Evolutionary conservation across 768 basidiomycete species (phyloP).

Genomic region (Atractiella rhizophila): DNA sequence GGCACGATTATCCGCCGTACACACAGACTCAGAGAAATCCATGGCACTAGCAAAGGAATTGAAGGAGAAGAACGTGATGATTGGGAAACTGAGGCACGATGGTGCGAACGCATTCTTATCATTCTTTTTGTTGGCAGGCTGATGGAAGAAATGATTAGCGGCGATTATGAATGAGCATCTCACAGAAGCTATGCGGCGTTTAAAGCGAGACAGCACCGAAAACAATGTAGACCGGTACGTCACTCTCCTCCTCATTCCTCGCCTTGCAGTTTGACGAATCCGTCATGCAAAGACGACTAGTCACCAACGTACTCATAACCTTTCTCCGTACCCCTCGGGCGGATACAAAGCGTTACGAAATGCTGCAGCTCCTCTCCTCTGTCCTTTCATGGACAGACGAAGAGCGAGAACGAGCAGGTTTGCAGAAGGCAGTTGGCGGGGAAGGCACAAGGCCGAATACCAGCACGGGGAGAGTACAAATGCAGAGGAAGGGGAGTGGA

Average conservation of each 20-base stretch:
- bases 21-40: conserved; percentile 38
- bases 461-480: conserved; percentile 7
- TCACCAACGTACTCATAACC: conserved; percentile 73
- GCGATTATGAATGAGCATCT: conserved; percentile 95
- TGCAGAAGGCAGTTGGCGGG: conserved; percentile 20
- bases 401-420: conserved; percentile 73
- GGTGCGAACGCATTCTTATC: conserved; percentile 27
- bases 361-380: conserved; percentile 63
- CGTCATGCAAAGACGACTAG: conserved; percentile 34
- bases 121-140: conserved; percentile 6
- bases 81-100: conserved; percentile 89
- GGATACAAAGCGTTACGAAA: conserved; percentile 88
- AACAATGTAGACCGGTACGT: conserved; percentile 55
- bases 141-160: conserved; percentile 22
- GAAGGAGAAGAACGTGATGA: conserved; percentile 81
- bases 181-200: conserved; percentile 83
- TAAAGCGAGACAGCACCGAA: conserved; percentile 55
- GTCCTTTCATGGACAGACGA: conserved; percentile 78
- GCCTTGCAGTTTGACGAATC: not conserved
- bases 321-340: conserved; percentile 74
- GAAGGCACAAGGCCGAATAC: conserved; percentile 5
- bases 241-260: not conserved
- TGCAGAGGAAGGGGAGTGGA: conserved; percentile 5
- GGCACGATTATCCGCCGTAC: conserved; percentile 48
- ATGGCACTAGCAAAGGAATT: conserved; percentile 62